These are phyloP conservation scores for Vaucheria bursata DNA, from an alignment of 352 stramenopile genomes.

Conservation along the genomic window DNA sequence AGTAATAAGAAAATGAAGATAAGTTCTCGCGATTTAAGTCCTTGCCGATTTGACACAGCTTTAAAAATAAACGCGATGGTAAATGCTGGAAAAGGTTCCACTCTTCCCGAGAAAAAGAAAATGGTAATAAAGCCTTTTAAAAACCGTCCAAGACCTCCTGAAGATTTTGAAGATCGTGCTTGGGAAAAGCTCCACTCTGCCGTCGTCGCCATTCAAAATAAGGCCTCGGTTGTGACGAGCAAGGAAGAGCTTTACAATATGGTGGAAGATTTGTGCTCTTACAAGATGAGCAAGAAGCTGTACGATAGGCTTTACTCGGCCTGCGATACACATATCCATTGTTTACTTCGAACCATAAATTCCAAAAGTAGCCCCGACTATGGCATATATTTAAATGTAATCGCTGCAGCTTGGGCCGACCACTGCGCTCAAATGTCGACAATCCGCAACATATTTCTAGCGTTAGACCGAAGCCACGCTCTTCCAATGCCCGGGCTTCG, in stretches of 20 bases:
- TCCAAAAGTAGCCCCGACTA: slow-evolving; percentile 53
- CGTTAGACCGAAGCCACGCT: slow-evolving; percentile 62
- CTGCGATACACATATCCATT: slow-evolving; percentile 59
- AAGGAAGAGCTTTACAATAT: slow-evolving; percentile 54
- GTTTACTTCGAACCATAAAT: slow-evolving; percentile 56
- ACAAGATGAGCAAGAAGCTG: slow-evolving; percentile 72
- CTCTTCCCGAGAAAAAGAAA: too few relatives aligned
- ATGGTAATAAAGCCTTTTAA: slow-evolving; percentile 51
- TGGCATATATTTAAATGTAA: slow-evolving; percentile 49
- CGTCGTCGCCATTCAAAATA: slow-evolving; percentile 50
- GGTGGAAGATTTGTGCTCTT: slow-evolving; percentile 74
- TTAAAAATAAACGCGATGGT: too few relatives aligned
- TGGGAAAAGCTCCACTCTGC: slow-evolving; percentile 53
- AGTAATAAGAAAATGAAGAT: too few relatives aligned
- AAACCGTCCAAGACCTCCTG: slow-evolving; percentile 51
- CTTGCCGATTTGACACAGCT: too few relatives aligned
- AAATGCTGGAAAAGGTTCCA: too few relatives aligned
- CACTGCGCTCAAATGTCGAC: slow-evolving; percentile 81
- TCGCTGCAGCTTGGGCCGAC: slow-evolving; percentile 69
- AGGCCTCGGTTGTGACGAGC: slow-evolving; percentile 47
- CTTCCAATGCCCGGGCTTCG: slow-evolving; percentile 55
- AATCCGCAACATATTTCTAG: slow-evolving; percentile 83
- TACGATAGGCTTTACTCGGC: slow-evolving; percentile 60
- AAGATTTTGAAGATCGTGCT: slow-evolving; percentile 52
- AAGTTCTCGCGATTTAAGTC: too few relatives aligned